These are phyloP conservation scores for Kodamaea lidongshanica DNA, from an alignment of 805 yeast species.

Conservation along the genomic window DNA sequence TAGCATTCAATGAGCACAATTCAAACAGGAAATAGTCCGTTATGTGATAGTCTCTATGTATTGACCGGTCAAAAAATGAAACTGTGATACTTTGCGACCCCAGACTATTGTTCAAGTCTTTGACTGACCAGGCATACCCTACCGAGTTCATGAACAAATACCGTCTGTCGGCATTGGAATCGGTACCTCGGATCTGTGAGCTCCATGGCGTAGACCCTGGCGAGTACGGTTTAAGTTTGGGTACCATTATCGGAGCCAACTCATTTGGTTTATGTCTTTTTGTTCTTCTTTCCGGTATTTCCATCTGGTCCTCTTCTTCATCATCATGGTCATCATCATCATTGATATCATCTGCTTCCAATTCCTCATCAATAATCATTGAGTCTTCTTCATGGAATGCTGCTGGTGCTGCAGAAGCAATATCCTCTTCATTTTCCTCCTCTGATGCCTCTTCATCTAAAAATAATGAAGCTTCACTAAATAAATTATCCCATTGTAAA, in stretches of 20 bases:
- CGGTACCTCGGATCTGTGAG: constrained; percentile 12
- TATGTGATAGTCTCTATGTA: constrained; percentile 77
- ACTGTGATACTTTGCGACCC: constrained; percentile 68
- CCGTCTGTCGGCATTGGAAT: constrained; percentile 45
- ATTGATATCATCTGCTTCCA: too few relatives aligned
- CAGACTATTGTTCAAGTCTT: constrained; percentile 18
- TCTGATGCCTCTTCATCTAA: constrained; percentile 11
- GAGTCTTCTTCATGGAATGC: constrained; percentile 28
- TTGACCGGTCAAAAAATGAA: constrained; percentile 73
- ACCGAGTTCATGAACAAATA: constrained; percentile 73
- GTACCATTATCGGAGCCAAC: constrained; percentile 1
- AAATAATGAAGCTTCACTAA: constrained; percentile 13
- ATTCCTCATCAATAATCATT: constrained; percentile 30
- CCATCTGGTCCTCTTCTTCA: constrained; percentile 11
- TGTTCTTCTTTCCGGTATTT: constrained; percentile 5
- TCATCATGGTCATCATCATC: constrained; percentile 24
- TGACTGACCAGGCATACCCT: constrained; percentile 80
- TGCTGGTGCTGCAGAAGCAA: constrained; percentile 11
- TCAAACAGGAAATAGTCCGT: constrained; percentile 69
- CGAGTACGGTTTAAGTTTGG: constrained; percentile 57
- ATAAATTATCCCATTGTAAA: too few relatives aligned
- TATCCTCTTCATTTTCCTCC: constrained; percentile 24
- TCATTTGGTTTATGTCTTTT: constrained; percentile 22
- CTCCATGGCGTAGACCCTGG: constrained; percentile 86
- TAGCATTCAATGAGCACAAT: constrained; percentile 63